These are phyloP conservation scores for Trichaptum fuscoviolaceum DNA, from an alignment of 768 basidiomycete genomes.

Conservation along the genomic window DNA sequence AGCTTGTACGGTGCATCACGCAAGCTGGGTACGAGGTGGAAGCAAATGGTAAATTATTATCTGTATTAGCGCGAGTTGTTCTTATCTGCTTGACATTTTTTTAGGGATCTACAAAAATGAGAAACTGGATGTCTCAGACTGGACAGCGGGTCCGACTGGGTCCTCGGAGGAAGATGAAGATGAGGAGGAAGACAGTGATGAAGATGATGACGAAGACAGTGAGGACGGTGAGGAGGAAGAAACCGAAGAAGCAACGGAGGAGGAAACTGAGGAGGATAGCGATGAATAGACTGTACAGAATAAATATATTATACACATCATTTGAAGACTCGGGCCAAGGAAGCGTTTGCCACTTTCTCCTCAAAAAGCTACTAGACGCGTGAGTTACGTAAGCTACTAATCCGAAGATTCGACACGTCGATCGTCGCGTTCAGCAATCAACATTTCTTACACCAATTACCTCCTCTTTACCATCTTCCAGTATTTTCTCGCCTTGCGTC, in stretches of 20 bases:
- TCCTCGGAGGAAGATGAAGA: slow-evolving; percentile 18
- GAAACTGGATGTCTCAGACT: slow-evolving; percentile 52
- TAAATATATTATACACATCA: not conserved
- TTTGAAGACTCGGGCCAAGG: no score
- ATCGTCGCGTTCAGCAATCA: not conserved
- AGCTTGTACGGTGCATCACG: slow-evolving; percentile 61
- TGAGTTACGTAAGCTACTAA: not conserved
- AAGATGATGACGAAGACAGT: slow-evolving; percentile 18
- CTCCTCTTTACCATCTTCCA: not conserved
- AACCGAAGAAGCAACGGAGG: slow-evolving; percentile 13
- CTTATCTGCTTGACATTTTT: slow-evolving; percentile 1
- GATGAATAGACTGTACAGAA: slow-evolving; percentile 12
- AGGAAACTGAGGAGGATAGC: slow-evolving; percentile 19
- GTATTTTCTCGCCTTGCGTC: not conserved
- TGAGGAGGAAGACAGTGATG: slow-evolving; percentile 17
- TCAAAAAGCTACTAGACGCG: no score
- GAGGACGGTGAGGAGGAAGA: slow-evolving; percentile 14
- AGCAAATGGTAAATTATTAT: slow-evolving; percentile 43
- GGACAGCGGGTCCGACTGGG: slow-evolving; percentile 35
- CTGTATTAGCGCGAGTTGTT: not conserved
- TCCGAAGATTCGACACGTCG: not conserved
- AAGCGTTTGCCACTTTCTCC: no score
- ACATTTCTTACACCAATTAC: not conserved
- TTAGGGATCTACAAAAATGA: slow-evolving; percentile 52
- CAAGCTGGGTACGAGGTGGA: slow-evolving; percentile 75